Conservation (phyloP, 2,329 filamentous ascomycete species). For the Diplocarpon mali region DNA sequence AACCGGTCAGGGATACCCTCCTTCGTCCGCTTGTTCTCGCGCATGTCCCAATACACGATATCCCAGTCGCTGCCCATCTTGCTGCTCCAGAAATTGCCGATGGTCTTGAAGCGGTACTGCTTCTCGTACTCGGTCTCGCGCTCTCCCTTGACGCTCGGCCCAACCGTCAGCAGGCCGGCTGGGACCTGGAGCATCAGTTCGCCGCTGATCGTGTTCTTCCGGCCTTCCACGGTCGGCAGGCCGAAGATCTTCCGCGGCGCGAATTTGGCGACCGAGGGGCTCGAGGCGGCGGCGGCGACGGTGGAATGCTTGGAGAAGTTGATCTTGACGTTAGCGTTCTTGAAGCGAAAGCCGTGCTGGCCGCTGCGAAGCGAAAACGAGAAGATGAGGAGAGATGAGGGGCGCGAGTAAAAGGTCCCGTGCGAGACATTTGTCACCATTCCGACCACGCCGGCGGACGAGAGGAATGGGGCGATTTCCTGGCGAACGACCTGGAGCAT, state of each 20-base stretch:
- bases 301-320: slow-evolving; percentile 7
- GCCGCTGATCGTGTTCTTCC: slow-evolving; percentile 4
- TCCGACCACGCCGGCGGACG: slow-evolving; percentile 11
- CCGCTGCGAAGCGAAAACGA: slow-evolving; percentile 24
- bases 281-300: neutral
- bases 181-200: slow-evolving; percentile 11
- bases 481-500: slow-evolving; percentile 43
- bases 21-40: slow-evolving; percentile 12
- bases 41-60: slow-evolving; percentile 13
- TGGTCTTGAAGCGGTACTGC: slow-evolving; percentile 5
- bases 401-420: slow-evolving; percentile 9
- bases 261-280: slow-evolving; percentile 8
- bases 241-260: slow-evolving; percentile 15
- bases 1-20: slow-evolving; percentile 13
- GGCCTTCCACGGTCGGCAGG: slow-evolving; percentile 5
- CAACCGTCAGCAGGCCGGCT: slow-evolving; percentile 7
- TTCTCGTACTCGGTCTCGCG: slow-evolving; percentile 9
- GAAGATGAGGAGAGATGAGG: slow-evolving; percentile 9
- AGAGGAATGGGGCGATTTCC: slow-evolving; percentile 39
- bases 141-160: slow-evolving; percentile 1
- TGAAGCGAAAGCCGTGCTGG: slow-evolving; percentile 12
- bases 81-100: slow-evolving; percentile 12
- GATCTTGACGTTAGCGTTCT: slow-evolving; percentile 12
- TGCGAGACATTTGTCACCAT: slow-evolving; percentile 12
- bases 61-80: slow-evolving; percentile 11